Base-by-base conservation (phyloP, 1,284 basidiomycete genomes). In the Vanrija humicola region DNA sequence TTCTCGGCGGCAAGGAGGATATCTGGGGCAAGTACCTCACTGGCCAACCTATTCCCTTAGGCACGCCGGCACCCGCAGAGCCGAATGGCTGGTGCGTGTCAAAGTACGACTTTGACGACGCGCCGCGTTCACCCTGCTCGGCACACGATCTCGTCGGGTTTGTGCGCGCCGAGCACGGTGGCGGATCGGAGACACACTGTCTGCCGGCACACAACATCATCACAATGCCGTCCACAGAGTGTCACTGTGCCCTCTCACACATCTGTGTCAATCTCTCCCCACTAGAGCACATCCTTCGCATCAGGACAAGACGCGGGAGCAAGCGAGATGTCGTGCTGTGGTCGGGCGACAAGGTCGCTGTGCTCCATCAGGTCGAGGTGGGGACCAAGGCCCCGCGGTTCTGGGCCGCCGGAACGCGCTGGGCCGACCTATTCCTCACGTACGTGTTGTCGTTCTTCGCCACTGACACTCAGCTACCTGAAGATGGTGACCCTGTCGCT, bases 401-500 rank as follows among this genome's bases (percentile, higher is more conserved):
- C 9, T 64, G 63, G 51, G 58, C 48, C 1, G 45, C 54, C 0
- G 46, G 64, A n/a, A 63, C 68, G 6, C 59, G 67, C 19, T 68
- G 67, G 65, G 55, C 23, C 2, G 52, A 56, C 12, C 43, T 74
- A 34, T 69, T 73, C 44, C 46, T 72, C 19, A 43, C 63, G 71
- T 71, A 47, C 64, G 70, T 65, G 34, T 6, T 5, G 1, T 15
- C 23, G 21, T 5, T 18, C 25, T 23, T 4, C 26, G 38, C 40
- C 48, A 16, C 54, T 55, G 29, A 58, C 16, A 21, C 10, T 6
- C 55, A 75, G 71, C 6, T 74, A 75, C 55, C 50, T 70, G 46
- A 60, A 64, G 9, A 65, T 65, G n/a, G 66, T 71, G 16, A 57
- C 70, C 0, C 46, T 74, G 6, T 75, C 73, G 3, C 58, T 75